Base-by-base conservation (phyloP, 768 basidiomycete species). In the Thelephora aurantiotincta region DNA sequence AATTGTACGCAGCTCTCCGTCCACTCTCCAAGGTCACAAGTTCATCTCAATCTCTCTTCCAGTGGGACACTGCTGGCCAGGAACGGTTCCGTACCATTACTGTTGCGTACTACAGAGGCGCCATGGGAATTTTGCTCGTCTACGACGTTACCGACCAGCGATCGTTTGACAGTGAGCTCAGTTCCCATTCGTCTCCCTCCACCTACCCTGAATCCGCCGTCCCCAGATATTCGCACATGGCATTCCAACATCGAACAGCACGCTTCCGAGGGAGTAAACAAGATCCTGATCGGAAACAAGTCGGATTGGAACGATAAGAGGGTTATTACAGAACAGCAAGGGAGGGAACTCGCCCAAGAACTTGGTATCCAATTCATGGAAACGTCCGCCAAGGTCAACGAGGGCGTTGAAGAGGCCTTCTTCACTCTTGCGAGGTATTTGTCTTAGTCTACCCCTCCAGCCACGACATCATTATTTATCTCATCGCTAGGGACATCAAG, bases 61-160 rank as follows among this genome's bases (percentile, higher is more conserved):
- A 98, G 93, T 98, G 94, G 94, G 94, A 98, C 63, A 99, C 94
- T 50, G 93, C 94, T 48, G 96, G 96, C 30, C 94, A 98, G 70
- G 96, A 99, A 69, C 84, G 93, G 22, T 97, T 97, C 72, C 75
- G 94, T 60, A 97, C 96, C 16, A 98, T 99, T 64, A 98, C 96
- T 41, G 93, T 93, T 18, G 91, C 96, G 11, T 99, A 99, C 67
- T 99, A 99, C 73, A 88, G 96, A 53, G 94, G 94, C 34, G 96
- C 96, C 18, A 94, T 96, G 82, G 96, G 96, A 47, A 99, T 98
- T 59, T 73, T 99, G 48, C 76, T 99, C 49, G 93, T 99, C n/a
- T 99, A 97, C 66, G 91, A 93, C 60, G 93, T 98, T 33, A 93
- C 92, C 33, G 91, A 94, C 63, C 86, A 92, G 62, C 74, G 81